Evolutionary conservation across 306 rosid species (phyloP).

Genomic region (Trifolium dubium): DNA sequence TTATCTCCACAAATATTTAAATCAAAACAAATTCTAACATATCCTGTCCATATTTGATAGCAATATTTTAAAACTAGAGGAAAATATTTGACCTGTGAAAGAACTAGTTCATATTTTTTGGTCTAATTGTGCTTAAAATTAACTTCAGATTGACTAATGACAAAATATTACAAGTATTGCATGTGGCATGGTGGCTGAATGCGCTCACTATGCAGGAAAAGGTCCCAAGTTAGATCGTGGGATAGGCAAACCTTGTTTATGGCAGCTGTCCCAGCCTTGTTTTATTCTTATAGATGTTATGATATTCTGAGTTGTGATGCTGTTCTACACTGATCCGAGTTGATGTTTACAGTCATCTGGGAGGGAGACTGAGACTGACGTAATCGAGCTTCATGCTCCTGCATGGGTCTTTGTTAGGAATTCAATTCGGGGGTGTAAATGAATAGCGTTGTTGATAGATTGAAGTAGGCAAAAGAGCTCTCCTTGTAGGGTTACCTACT

Average conservation of each 20-base stretch:
- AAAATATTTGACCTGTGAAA: too few relatives aligned
- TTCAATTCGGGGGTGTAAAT: background rate
- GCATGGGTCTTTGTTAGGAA: slow-evolving; percentile 12
- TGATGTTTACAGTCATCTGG: background rate
- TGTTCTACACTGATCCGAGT: background rate
- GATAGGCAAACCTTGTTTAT: background rate
- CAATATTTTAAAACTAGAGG: too few relatives aligned
- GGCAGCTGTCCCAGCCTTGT: background rate
- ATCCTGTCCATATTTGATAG: too few relatives aligned
- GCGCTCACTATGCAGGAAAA: background rate
- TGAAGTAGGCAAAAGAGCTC: background rate
- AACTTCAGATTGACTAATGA: too few relatives aligned
- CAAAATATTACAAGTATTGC: too few relatives aligned
- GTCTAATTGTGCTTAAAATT: too few relatives aligned
- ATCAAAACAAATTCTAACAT: too few relatives aligned
- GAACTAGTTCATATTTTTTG: too few relatives aligned
- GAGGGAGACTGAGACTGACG: background rate
- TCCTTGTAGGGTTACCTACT: too few relatives aligned
- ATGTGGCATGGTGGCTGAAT: background rate
- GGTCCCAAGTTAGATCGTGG: background rate
- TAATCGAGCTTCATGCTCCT: background rate
- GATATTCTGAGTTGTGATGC: background rate
- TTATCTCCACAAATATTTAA: too few relatives aligned
- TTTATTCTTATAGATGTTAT: background rate
- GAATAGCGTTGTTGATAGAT: background rate